Evolutionary conservation across 2,329 filamentous ascomycete genomes (phyloP).

Genomic region (Diaporthe ampelina): DNA sequence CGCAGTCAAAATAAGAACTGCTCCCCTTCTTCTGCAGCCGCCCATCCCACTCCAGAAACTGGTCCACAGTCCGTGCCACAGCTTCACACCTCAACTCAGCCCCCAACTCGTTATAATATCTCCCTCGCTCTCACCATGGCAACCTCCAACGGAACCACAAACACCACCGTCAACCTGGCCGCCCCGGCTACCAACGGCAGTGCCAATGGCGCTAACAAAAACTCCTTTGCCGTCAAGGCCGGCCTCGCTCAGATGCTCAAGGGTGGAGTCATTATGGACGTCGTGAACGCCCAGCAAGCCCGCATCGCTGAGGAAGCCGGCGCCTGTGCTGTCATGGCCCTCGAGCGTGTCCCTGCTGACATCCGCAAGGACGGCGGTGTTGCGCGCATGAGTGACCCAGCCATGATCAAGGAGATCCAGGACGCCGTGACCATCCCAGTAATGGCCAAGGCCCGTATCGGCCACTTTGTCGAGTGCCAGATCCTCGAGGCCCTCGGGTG

Average conservation of each 20-base stretch:
- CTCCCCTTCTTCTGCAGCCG: background rate
- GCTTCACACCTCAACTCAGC: background rate
- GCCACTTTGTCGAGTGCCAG: conserved; percentile 98
- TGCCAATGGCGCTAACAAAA: conserved; percentile 53
- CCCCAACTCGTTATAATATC: background rate
- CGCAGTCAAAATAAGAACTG: background rate
- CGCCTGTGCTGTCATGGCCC: conserved; percentile 96
- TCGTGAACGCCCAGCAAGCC: conserved; percentile 92
- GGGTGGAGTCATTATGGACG: conserved; percentile 99
- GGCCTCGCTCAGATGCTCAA: conserved; percentile 98
- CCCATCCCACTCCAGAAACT: background rate
- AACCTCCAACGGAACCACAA: conserved; percentile 45
- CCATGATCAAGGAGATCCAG: conserved; percentile 97
- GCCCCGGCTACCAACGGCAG: conserved; percentile 42
- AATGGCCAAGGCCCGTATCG: conserved; percentile 98
- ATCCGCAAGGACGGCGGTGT: conserved; percentile 94
- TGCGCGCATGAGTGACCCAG: conserved; percentile 95
- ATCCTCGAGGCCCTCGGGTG: conserved; percentile 88
- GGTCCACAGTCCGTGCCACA: background rate
- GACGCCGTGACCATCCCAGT: conserved; percentile 95
- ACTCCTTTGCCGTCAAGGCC: conserved; percentile 89
- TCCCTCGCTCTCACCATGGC: conserved; percentile 38
- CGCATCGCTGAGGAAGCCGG: conserved; percentile 98
- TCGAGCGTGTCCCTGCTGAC: conserved; percentile 97
- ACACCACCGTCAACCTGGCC: conserved; percentile 39